These are phyloP conservation scores for Prunus padus DNA, from an alignment of 306 rosid genomes.

Conservation along the genomic window DNA sequence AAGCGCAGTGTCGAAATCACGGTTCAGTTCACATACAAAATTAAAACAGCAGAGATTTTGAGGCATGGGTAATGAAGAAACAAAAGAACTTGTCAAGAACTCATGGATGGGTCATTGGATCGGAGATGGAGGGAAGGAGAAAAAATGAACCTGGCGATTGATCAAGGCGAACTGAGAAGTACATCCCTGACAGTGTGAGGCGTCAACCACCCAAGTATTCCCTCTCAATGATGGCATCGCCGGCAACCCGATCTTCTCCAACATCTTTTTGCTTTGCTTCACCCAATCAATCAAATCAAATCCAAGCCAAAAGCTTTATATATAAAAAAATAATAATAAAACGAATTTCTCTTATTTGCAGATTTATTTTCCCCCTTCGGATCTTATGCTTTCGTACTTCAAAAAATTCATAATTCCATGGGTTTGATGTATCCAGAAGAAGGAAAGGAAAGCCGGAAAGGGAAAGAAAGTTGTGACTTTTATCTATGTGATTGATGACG, in stretches of 20 bases:
- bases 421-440: not conserved
- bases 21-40: conserved; percentile 2
- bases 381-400: not conserved
- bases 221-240: conserved; percentile 80
- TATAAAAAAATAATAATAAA: conserved; percentile 8
- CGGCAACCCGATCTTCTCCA: conserved; percentile 97
- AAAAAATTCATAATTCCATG: not conserved
- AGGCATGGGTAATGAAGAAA: conserved; percentile 9
- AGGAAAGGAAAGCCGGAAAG: not conserved
- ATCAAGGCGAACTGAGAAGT: conserved; percentile 88
- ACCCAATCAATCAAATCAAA: not conserved
- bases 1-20: not conserved
- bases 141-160: conserved; percentile 80
- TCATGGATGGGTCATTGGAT: not conserved
- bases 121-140: not conserved
- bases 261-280: conserved; percentile 38
- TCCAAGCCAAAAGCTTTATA: not conserved
- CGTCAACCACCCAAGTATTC: conserved; percentile 75
- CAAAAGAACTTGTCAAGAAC: not conserved
- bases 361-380: not conserved
- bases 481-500: not conserved
- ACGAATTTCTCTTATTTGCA: not conserved
- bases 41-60: not conserved
- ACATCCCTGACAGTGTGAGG: conserved; percentile 94
- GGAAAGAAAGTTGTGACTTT: not conserved